These are phyloP conservation scores for Ammopiptanthus mongolicus DNA, from an alignment of 306 rosid species.

Conservation along the genomic window DNA sequence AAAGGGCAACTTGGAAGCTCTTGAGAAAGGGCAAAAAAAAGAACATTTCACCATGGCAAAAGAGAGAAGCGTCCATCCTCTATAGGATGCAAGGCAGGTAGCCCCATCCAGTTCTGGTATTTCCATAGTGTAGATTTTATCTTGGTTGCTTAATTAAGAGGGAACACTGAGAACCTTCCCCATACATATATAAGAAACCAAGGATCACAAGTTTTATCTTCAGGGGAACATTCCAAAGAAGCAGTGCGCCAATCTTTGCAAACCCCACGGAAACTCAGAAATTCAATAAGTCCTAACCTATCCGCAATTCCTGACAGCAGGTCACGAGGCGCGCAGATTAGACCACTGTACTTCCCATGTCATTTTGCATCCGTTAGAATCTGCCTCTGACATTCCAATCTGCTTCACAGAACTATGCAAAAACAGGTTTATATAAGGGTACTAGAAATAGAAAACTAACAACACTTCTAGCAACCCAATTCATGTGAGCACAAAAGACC, in stretches of 20 bases:
- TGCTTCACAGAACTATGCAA: background rate
- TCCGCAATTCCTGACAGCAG: background rate
- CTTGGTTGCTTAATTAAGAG: background rate
- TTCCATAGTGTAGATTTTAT: background rate
- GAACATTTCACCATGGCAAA: conserved; percentile 2
- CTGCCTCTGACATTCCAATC: background rate
- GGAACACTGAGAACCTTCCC: background rate
- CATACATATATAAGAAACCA: conserved; percentile 30
- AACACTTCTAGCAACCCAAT: background rate
- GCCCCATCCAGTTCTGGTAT: conserved; percentile 17
- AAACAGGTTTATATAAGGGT: background rate
- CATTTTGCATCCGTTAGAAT: background rate
- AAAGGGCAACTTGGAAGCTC: conserved; percentile 27
- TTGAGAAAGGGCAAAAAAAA: conserved; percentile 35
- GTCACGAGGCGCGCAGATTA: conserved; percentile 21
- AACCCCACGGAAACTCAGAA: conserved; percentile 26
- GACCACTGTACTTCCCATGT: conserved; percentile 1
- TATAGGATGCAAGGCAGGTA: conserved; percentile 33
- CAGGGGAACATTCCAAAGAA: background rate
- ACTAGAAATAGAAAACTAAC: background rate
- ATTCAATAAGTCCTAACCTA: background rate
- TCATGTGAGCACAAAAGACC: background rate
- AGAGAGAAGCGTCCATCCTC: conserved; percentile 36
- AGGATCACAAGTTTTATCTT: background rate
- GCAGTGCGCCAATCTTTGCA: conserved; percentile 31